Base-by-base conservation (phyloP, 371 early-diverging fungal species). In the Coemansia sp. region DNA sequence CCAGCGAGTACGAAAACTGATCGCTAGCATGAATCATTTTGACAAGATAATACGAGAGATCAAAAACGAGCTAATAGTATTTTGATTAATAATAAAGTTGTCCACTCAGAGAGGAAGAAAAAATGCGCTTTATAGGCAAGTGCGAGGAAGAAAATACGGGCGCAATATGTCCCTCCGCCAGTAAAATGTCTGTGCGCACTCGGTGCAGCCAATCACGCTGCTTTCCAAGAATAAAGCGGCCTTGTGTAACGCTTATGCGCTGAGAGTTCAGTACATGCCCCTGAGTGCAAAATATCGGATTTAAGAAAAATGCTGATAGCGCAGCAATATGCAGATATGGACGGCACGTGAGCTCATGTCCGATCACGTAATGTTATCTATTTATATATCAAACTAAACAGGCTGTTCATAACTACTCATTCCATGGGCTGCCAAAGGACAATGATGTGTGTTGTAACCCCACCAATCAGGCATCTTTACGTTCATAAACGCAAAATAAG, bases 391-490 rank as follows among this genome's bases (percentile, higher is more conserved):
- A 32, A 32, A 32, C 32, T 11, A 36, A 36, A 9, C 36, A 36
- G 36, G 11, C 36, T 36, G 36, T 11, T 36, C 36, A 36, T 36
- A 36, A 36, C 36, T 36, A 9, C 29, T 29, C 29, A 11, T 36
- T 0, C 36, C 36, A 11, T 36, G 36, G 2, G 55, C 55, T 1
- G 76, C 71, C 11, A 76, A 21, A 26, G 76, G 76, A 26, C 76
- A 76, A 54, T 71, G 68, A 28, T 76, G 67, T 7, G 67, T 61
- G 21, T 57, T 64, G 12, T 54, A 53, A 13, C 82, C 82, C 82
- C 82, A 82, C 82, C 82, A 82, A 12, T 65, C n/a, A 13, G 71
- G 67, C 1, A 81, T 40, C 5, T 54, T 52, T 29, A 68, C 61
- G 29, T 72, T 63, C 40, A 62, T 21, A 54, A 81, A 78, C 3